A percentile compares a stretch with the other conserved stretches of the same genome.
Conservation (phyloP, 805 yeast genomes). For the Phaffomyces antillensis region DNA sequence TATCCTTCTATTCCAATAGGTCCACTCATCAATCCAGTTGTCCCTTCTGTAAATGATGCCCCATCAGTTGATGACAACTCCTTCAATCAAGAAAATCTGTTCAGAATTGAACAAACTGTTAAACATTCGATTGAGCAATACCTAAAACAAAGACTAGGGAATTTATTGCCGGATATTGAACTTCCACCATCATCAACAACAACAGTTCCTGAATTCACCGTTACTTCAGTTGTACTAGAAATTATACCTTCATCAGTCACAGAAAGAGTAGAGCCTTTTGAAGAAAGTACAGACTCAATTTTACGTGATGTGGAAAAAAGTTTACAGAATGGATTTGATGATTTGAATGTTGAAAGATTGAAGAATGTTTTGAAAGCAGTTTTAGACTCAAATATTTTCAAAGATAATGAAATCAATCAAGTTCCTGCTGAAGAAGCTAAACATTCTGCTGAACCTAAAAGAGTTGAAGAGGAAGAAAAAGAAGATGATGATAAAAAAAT, state of each 20-base stretch:
- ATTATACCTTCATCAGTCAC: not conserved
- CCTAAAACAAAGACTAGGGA: slow-evolving; percentile 4
- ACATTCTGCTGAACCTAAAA: not conserved
- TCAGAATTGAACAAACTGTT: slow-evolving; percentile 1
- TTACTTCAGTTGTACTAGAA: not conserved
- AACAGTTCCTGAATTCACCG: not conserved
- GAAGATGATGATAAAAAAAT: not conserved
- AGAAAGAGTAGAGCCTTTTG: not conserved
- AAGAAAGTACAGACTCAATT: not conserved
- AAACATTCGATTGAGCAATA: slow-evolving; percentile 4
- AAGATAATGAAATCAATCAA: not conserved
- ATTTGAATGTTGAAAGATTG: slow-evolving; percentile 4
- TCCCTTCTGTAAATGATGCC: no score
- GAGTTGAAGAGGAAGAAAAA: no score
- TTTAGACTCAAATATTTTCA: not conserved
- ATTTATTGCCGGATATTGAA: not conserved
- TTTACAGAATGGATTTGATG: slow-evolving; percentile 2
- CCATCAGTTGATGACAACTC: not conserved
- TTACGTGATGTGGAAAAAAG: not conserved
- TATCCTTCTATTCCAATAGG: no score
- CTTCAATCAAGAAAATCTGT: not conserved
- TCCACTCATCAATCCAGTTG: not conserved
- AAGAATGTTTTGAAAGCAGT: slow-evolving; percentile 1
- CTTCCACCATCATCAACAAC: not conserved
- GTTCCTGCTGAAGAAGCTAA: not conserved